Conservation (phyloP, 345 rosid species). For the Aquilaria malaccensis region DNA sequence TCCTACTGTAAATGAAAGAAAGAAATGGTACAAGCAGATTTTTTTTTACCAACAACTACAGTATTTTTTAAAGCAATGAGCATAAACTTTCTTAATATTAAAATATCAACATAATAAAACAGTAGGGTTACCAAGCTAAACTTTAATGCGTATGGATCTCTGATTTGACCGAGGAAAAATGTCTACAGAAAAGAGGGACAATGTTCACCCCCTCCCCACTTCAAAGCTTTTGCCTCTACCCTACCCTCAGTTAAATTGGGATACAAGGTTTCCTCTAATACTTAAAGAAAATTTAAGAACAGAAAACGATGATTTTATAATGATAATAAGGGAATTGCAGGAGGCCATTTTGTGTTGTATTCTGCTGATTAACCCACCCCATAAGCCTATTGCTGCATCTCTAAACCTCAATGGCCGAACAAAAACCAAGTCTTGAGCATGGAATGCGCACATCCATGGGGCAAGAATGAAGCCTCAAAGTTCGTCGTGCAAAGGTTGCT, state of each 20-base stretch:
- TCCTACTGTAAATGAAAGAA: too few relatives aligned
- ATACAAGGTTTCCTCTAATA: not conserved
- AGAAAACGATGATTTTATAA: not conserved
- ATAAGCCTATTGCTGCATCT: slow-evolving; percentile 5
- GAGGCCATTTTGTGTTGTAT: slow-evolving; percentile 9
- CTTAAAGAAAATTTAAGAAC: not conserved
- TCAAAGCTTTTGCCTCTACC: too few relatives aligned
- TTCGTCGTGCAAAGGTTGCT: slow-evolving; percentile 70
- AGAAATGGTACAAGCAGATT: too few relatives aligned
- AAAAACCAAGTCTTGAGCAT: not conserved
- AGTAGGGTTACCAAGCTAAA: too few relatives aligned
- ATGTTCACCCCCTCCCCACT: not conserved
- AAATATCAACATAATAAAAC: too few relatives aligned
- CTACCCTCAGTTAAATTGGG: not conserved
- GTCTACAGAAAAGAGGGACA: not conserved
- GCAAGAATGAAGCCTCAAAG: slow-evolving; percentile 28
- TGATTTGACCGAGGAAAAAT: not conserved
- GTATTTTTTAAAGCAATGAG: too few relatives aligned
- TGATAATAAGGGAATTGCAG: not conserved
- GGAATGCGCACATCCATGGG: slow-evolving; percentile 9
- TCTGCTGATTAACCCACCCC: slow-evolving; percentile 7
- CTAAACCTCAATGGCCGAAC: slow-evolving; percentile 5
- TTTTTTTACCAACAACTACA: too few relatives aligned
- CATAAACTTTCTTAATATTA: too few relatives aligned
- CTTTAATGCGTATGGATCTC: too few relatives aligned